Conservation (phyloP, 2,329 filamentous ascomycete genomes). For the Stemphylium beticola region DNA sequence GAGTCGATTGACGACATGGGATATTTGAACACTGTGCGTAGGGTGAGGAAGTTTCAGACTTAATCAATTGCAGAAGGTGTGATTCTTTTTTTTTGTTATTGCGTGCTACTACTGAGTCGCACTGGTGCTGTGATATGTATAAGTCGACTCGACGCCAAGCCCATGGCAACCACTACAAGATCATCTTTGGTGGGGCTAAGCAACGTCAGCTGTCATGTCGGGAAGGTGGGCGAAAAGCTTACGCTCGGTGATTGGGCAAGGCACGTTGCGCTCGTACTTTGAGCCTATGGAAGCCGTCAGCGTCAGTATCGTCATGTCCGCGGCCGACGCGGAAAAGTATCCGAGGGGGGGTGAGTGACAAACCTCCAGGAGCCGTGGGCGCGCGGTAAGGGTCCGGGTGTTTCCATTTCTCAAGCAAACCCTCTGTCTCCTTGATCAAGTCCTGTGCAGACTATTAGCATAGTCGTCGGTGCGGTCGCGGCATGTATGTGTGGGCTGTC, state of each 20-base stretch:
- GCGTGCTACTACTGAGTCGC: conserved; percentile 6
- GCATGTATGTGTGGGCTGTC: background rate
- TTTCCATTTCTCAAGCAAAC: conserved; percentile 90
- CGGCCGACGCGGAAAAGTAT: conserved; percentile 32
- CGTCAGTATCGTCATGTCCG: conserved; percentile 27
- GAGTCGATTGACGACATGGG: conserved; percentile 35
- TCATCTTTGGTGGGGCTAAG: conserved; percentile 47
- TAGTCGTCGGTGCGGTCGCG: background rate
- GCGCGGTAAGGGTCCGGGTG: conserved; percentile 92
- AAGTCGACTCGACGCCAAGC: conserved; percentile 11
- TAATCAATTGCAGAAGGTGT: background rate
- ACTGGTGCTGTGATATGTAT: conserved; percentile 18
- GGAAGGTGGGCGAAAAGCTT: conserved; percentile 52
- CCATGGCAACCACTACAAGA: conserved; percentile 30
- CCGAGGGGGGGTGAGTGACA: conserved; percentile 22
- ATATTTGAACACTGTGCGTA: conserved; percentile 35
- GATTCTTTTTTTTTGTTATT: conserved; percentile 3
- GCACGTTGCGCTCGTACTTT: conserved; percentile 94
- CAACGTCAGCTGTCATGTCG: conserved; percentile 19
- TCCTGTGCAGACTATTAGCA: conserved; percentile 61
- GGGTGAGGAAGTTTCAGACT: conserved; percentile 41
- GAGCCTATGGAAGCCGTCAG: conserved; percentile 66
- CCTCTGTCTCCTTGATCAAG: conserved; percentile 85
- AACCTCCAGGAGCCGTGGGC: conserved; percentile 93
- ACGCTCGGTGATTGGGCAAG: conserved; percentile 80